Conservation (phyloP, 2,329 filamentous ascomycete genomes). For the Coniochaeta sp. region DNA sequence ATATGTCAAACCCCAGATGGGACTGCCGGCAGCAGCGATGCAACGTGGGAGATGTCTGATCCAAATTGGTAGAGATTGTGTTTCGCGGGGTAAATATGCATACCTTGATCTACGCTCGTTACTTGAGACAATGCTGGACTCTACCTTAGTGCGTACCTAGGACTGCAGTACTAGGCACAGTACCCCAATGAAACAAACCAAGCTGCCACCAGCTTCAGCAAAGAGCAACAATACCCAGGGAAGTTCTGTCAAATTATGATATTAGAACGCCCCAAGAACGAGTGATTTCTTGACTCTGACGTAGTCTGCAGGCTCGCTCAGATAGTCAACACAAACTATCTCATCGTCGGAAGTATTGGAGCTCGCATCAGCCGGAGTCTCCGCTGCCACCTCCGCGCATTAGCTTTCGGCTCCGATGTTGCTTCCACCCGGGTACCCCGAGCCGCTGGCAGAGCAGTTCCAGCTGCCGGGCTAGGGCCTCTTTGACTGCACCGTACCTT, state of each 20-base stretch:
- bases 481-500: neutral
- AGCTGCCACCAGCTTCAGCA: neutral
- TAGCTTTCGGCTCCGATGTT: neutral
- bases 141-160: too few relatives aligned
- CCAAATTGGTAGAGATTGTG: constrained; percentile 9
- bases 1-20: constrained; percentile 6
- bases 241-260: too few relatives aligned
- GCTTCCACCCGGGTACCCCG: neutral
- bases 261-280: neutral
- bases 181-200: neutral
- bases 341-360: neutral
- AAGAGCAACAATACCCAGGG: too few relatives aligned
- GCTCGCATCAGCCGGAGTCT: neutral
- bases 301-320: neutral
- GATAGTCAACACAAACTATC: neutral
- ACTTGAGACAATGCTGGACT: too few relatives aligned
- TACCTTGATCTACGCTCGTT: too few relatives aligned
- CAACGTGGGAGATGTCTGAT: constrained; percentile 10
- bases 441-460: neutral
- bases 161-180: too few relatives aligned
- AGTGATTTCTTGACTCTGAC: neutral
- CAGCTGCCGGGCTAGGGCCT: neutral
- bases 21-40: constrained; percentile 6
- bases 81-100: constrained; percentile 11
- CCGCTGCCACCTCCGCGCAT: neutral